Conservation (phyloP, 2,329 filamentous ascomycete species). For the Magnaporthiopsis rhizophila region DNA sequence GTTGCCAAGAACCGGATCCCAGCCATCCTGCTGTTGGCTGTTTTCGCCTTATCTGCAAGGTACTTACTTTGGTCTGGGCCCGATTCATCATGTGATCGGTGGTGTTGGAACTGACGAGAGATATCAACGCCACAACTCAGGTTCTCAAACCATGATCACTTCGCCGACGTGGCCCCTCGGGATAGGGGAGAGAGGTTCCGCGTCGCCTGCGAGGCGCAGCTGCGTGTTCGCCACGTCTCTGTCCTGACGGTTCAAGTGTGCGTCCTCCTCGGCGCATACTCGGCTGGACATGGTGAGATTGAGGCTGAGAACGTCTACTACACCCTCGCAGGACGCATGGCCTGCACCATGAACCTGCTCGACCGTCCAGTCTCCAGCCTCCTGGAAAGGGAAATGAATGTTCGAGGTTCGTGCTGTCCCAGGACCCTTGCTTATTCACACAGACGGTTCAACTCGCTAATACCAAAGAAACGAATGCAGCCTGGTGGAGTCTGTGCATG, state of each 20-base stretch:
- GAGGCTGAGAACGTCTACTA: constrained; percentile 30
- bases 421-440: background rate
- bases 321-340: constrained; percentile 26
- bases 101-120: too few species aligned
- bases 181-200: constrained; percentile 16
- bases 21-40: constrained; percentile 17
- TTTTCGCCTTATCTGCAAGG: constrained; percentile 18
- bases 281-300: constrained; percentile 26
- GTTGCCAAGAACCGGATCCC: constrained; percentile 16
- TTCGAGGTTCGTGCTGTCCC: constrained; percentile 17
- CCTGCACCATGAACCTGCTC: constrained; percentile 26
- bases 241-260: constrained; percentile 30
- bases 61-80: too few species aligned
- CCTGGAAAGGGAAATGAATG: constrained; percentile 28
- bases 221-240: constrained; percentile 27
- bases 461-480: constrained; percentile 8
- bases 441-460: too few species aligned
- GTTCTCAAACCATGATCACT: constrained; percentile 17
- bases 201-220: constrained; percentile 16
- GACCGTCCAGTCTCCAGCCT: constrained; percentile 19
- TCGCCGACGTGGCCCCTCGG: constrained; percentile 16
- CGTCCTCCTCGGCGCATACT: constrained; percentile 26
- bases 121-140: constrained; percentile 3
- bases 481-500: constrained; percentile 33
- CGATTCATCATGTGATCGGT: too few species aligned